Evolutionary conservation across 176 grass and related monocot genomes (phyloP), one percentile per base, ranked within the genome.

Genomic region (Poa pratensis): DNA sequence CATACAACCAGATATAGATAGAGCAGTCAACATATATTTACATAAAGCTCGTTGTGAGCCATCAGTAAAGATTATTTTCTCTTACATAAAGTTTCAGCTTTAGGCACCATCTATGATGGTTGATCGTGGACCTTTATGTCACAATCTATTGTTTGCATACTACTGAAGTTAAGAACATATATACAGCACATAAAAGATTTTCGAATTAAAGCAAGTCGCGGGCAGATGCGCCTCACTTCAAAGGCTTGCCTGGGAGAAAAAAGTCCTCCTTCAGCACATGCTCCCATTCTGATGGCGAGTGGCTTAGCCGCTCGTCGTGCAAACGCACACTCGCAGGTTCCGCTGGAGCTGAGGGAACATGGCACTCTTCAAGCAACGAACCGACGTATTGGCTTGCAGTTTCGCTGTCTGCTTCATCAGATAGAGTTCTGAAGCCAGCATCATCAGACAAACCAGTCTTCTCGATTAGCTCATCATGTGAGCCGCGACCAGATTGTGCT

Each of bases 221-320:
- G 26, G 37, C 24, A 86, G 35, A 37, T 49, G 49, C 70, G 19
- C 58, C 18, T 59, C 83, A 51, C 32, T 66, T 83, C 62, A 24
- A 70, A 69, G 62, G 7, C 2, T 55, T 84, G 20, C 76, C 80
- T 24, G 88, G 80, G 37, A 75, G 51, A 57, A 79, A 87, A 17
- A 92, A 77, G 26, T 92, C 84, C 19, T 89, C 90, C 79, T 83
- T 87, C 59, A 89, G 22, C 27, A 89, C 87, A 71, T 92, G 75
- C 65, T 92, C 87, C 83, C 87, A 92, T 15, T 84, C 90, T 69
- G 83, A 86, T 18, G 80, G 28, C 18, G 28, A 80, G 19, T 65
- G 55, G 43, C 55, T 75, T 27, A 48, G 13, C 54, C 40, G 85
- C 77, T 37, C 46, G 6, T 64, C 65, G 10, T 75, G 70, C 70